These are phyloP conservation scores for Microsporum canis DNA, from an alignment of 2,329 filamentous ascomycete genomes.

Conservation along the genomic window DNA sequence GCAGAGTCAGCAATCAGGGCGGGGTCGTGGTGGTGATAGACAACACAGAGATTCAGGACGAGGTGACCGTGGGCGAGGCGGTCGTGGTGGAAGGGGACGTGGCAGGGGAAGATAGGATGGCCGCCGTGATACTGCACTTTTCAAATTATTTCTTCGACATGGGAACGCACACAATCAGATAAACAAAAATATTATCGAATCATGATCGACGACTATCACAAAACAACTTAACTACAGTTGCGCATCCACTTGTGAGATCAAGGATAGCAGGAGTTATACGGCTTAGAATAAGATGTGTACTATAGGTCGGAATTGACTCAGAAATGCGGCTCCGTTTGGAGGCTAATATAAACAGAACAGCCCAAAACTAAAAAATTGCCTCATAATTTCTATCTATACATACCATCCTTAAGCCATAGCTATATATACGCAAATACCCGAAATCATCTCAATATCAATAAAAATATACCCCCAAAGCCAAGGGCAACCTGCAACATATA, in stretches of 20 bases:
- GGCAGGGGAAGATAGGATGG: conserved; percentile 24
- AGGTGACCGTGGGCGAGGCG: conserved; percentile 29
- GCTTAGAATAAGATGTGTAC: conserved; percentile 1
- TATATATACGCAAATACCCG: background rate
- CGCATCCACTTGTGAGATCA: no score
- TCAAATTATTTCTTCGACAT: background rate
- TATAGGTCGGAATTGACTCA: background rate
- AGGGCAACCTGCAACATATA: background rate
- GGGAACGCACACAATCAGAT: background rate
- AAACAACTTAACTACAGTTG: background rate
- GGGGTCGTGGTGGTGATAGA: conserved; percentile 30
- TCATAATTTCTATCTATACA: background rate
- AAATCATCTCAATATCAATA: background rate
- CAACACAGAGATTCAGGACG: conserved; percentile 28
- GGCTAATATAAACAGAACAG: background rate
- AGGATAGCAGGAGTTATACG: conserved; percentile 1
- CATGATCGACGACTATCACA: background rate
- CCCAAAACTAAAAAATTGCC: background rate
- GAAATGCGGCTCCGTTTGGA: background rate
- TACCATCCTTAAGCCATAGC: background rate
- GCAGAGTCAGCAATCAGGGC: conserved; percentile 50
- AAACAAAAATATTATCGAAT: background rate
- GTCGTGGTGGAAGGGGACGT: conserved; percentile 34
- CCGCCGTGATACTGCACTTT: background rate
- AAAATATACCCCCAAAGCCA: background rate